A percentile compares a stretch with the other conserved stretches of the same genome.
Evolutionary conservation across 495 filamentous ascomycete species (phyloP).

Genomic region (Paragyromitra xinjiangensis): DNA sequence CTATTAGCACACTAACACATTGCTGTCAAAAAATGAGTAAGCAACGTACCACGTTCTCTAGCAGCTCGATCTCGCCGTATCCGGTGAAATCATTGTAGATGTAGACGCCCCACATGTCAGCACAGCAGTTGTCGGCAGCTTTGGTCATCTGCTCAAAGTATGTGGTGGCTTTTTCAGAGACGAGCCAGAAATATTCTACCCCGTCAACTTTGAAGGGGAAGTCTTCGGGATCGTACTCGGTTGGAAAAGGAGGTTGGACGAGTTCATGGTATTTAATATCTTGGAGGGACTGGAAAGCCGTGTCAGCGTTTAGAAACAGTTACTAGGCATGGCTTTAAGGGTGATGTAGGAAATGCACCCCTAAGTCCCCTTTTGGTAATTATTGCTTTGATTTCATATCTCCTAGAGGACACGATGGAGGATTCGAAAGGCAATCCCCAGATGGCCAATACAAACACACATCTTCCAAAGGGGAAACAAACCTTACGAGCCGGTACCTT

Average conservation of each 20-base stretch:
- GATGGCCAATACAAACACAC: not conserved
- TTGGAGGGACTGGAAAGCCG: not conserved
- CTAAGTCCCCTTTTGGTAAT: not conserved
- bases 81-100: conserved; percentile 38
- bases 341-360: not conserved
- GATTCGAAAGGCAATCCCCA: not conserved
- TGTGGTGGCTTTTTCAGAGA: conserved; percentile 22
- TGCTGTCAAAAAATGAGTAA: not conserved
- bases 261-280: conserved; percentile 2
- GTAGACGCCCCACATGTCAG: conserved; percentile 24
- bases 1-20: not conserved
- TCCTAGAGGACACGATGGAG: not conserved
- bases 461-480: not conserved
- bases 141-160: conserved; percentile 16
- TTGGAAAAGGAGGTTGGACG: conserved; percentile 6
- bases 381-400: not conserved
- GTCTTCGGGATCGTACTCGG: conserved; percentile 14
- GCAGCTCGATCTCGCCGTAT: conserved; percentile 31
- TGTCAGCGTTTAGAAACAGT: not conserved
- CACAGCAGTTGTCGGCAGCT: conserved; percentile 24
- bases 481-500: conserved; percentile 14
- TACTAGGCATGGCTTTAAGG: not conserved
- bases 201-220: conserved; percentile 28
- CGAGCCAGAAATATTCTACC: conserved; percentile 22
- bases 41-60: conserved; percentile 23